Percentiles rank a stretch among this genome's conserved stretches.
Conservation (phyloP, 2,329 filamentous ascomycete species). For the Hypoxylon sp. region DNA sequence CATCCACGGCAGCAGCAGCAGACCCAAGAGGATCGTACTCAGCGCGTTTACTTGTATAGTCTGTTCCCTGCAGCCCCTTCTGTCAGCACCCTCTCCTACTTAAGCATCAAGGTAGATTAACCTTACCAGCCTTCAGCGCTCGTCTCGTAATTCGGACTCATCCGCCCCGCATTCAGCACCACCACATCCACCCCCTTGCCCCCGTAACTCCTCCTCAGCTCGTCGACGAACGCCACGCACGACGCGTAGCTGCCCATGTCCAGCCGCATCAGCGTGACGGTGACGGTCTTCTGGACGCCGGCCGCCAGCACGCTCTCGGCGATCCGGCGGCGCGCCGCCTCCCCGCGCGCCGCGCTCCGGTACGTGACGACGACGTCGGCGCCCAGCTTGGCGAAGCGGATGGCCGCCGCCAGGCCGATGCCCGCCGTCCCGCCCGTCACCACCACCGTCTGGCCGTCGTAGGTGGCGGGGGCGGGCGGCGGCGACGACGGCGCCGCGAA, state of each 20-base stretch:
- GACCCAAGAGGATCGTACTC: not conserved
- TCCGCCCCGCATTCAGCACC: not conserved
- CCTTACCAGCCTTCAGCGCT: not conserved
- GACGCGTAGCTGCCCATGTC: not conserved
- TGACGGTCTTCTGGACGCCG: not conserved
- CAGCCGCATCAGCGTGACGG: not conserved
- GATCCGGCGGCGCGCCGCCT: not conserved
- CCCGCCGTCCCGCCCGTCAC: not conserved
- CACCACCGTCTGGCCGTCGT: not conserved
- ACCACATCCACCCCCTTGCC: not conserved
- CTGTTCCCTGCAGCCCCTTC: not conserved
- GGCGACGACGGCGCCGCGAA: not conserved
- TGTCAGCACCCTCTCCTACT: not conserved
- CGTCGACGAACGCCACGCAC: not conserved
- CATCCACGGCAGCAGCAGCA: not conserved
- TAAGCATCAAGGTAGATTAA: not conserved
- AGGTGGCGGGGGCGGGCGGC: not conserved
- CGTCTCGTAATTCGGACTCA: not conserved
- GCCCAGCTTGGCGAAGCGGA: not conserved
- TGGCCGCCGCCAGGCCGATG: not conserved
- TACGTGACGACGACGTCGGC: not conserved
- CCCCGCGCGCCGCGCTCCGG: no score
- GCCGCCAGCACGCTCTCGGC: not conserved
- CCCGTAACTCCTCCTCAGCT: not conserved
- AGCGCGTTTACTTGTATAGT: not conserved